Conservation (phyloP, 805 yeast genomes). For the Metahyphopichia silvanorum region DNA sequence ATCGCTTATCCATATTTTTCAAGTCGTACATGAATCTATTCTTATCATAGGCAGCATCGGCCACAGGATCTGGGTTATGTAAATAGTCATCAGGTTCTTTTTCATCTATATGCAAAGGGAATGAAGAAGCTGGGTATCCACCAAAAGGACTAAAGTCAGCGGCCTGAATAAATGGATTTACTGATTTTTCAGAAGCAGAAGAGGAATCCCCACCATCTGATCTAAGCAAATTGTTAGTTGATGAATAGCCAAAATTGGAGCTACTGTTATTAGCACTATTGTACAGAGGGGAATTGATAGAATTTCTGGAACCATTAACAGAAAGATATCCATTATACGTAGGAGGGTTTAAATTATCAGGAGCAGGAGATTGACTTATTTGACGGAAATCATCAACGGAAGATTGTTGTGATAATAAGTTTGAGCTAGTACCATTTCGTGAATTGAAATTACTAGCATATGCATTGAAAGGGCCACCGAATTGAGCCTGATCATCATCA, state of each 20-base stretch:
- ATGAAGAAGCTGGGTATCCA: constrained; percentile 90
- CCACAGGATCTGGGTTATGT: constrained; percentile 94
- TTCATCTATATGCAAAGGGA: constrained; percentile 88
- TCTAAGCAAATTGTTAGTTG: background rate
- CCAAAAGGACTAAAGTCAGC: constrained; percentile 89
- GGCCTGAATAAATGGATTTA: constrained; percentile 31
- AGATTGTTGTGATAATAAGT: constrained; percentile 22
- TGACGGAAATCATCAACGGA: constrained; percentile 6
- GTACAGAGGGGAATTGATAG: constrained; percentile 20
- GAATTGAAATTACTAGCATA: constrained; percentile 40
- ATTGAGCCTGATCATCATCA: constrained; percentile 16
- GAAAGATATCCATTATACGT: constrained; percentile 70
- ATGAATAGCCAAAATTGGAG: background rate
- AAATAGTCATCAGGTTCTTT: constrained; percentile 93
- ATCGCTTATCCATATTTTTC: constrained; percentile 61
- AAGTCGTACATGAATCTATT: constrained; percentile 63
- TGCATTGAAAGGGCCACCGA: constrained; percentile 34
- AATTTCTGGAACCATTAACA: constrained; percentile 50
- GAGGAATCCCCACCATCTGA: constrained; percentile 11
- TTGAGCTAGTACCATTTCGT: constrained; percentile 33
- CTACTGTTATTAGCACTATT: constrained; percentile 2
- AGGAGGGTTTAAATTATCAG: constrained; percentile 38
- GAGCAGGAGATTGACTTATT: constrained; percentile 3
- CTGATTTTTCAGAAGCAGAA: background rate
- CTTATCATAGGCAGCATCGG: constrained; percentile 81